Evolutionary conservation across 345 rosid genomes (phyloP), one percentile per base, ranked within the genome.

Genomic region (Kernera saxatilis): DNA sequence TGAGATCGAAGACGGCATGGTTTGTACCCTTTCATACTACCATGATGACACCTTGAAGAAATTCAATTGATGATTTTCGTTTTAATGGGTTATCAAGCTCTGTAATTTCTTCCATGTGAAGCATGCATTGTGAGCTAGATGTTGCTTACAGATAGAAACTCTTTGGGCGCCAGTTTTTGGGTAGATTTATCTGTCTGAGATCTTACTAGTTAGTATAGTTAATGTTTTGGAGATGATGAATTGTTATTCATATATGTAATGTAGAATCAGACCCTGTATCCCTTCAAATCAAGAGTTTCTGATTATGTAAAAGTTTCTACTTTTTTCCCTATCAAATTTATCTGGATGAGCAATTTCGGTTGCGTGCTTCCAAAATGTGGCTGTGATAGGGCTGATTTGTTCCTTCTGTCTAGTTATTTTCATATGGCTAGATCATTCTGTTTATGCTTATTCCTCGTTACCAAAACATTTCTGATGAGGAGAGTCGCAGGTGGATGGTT

Each of bases 401-500:
- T 46, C 2, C 22, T 25, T 65, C 6, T 46, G 23, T 26, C 29
- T 46, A 46, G 48, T 69, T 36, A 5, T 32, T 39, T 19, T 67
- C 18, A 19, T 55, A 17, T 40, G 50, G 56, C 50, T 46, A 26
- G 40, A 36, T 43, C 4, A 17, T 46, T 56, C 1, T 60, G 61
- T 62, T 27, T 50, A 19, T 36, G 49, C 5, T 35, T 46, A 25
- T 59, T 26, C 5, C 9, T 52, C 18, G 45, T 71, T 76, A 72
- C 79, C 58, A 72, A 86, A 79, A 81, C 85, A 69, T 81, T 87
- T 83, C 93, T 91, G 92, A 94, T 86, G 97, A 85, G 96, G 96
- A 48, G 77, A 61, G 84, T 94, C 95, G 54, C 97, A 89, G 99
- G 92, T 94, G 93, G 98, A 94, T 88, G 96, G 99, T 85, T 92